Evolutionary conservation across 1,284 basidiomycete species (phyloP).

Genomic region (Puccinia novopanici): DNA sequence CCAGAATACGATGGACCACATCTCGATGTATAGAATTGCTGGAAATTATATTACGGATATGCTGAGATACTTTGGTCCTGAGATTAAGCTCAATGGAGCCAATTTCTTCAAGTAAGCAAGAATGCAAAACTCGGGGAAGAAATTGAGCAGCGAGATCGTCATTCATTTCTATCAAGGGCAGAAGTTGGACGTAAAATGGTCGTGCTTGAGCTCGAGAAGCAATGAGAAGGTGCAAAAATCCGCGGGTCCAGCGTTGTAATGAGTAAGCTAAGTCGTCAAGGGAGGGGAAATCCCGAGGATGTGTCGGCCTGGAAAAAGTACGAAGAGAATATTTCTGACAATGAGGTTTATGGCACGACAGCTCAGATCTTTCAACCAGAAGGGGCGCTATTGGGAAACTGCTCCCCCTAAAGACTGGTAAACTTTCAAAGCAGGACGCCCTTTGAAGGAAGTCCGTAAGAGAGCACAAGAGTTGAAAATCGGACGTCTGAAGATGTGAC

Average conservation of each 20-base stretch:
- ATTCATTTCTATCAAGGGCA: constrained; percentile 66
- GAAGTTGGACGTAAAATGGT: constrained; percentile 69
- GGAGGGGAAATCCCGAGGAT: constrained; percentile 20
- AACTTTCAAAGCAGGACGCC: constrained; percentile 2
- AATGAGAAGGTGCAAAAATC: constrained; percentile 40
- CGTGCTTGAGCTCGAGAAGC: constrained; percentile 21
- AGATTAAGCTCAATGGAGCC: constrained; percentile 4
- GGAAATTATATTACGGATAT: constrained; percentile 41
- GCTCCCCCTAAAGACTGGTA: not conserved
- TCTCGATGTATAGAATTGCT: constrained; percentile 59
- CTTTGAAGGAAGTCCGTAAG: constrained; percentile 41
- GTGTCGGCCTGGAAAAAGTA: not conserved
- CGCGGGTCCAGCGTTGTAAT: constrained; percentile 29
- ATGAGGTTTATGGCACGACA: constrained; percentile 8
- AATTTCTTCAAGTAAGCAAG: constrained; percentile 63
- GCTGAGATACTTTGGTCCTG: constrained; percentile 3
- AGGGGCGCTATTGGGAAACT: constrained; percentile 19
- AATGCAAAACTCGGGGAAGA: constrained; percentile 75
- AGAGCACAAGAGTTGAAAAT: constrained; percentile 28
- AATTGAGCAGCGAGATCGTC: constrained; percentile 68
- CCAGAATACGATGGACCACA: constrained; percentile 71
- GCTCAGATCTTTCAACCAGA: constrained; percentile 7
- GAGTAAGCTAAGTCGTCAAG: constrained; percentile 6
- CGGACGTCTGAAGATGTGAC: constrained; percentile 34
- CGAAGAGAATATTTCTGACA: not conserved